phyloP scores from a whole-genome alignment of 208 protist species.

The Crithidia expoeki region DNA sequence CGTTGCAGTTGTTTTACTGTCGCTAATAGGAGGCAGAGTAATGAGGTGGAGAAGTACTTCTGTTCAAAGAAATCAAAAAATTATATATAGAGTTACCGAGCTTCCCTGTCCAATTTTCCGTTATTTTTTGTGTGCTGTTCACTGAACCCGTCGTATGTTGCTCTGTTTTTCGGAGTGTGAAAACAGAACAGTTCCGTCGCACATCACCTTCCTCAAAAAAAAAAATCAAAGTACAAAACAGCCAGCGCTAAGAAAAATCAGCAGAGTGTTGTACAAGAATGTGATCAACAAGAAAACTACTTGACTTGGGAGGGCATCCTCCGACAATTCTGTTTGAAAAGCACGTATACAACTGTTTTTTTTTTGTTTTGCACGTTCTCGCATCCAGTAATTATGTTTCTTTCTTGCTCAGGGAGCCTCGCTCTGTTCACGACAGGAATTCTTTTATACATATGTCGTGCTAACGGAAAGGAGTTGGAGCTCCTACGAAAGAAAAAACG shows the following conservation, averaged over 20 bases:
- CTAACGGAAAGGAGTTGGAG: not conserved
- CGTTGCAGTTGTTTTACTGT: constrained; percentile 15
- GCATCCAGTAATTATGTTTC: constrained; percentile 20
- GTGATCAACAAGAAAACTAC: constrained; percentile 6
- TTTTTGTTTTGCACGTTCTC: constrained; percentile 18
- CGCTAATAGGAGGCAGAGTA: constrained; percentile 11
- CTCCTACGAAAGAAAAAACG: constrained; percentile 22
- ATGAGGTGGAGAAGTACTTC: constrained; percentile 5
- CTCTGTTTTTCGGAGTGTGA: not conserved
- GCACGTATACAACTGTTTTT: not conserved
- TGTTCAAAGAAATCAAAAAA: constrained; percentile 3
- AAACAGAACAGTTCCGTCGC: not conserved
- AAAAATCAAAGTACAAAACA: not conserved
- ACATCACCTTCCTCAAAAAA: constrained; percentile 5
- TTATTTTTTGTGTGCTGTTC: constrained; percentile 16
- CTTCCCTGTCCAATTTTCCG: constrained; percentile 1
- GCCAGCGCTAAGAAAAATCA: constrained; percentile 4
- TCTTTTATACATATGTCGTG: not conserved
- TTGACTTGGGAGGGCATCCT: not conserved
- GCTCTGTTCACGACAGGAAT: constrained; percentile 6
- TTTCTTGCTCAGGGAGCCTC: constrained; percentile 14
- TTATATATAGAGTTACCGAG: not conserved
- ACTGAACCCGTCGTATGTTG: not conserved
- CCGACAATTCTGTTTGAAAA: constrained; percentile 7
- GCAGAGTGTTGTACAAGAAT: not conserved